phyloP scores from a whole-genome alignment of 495 filamentous ascomycete species.

The Oleoguttula mirabilis region DNA sequence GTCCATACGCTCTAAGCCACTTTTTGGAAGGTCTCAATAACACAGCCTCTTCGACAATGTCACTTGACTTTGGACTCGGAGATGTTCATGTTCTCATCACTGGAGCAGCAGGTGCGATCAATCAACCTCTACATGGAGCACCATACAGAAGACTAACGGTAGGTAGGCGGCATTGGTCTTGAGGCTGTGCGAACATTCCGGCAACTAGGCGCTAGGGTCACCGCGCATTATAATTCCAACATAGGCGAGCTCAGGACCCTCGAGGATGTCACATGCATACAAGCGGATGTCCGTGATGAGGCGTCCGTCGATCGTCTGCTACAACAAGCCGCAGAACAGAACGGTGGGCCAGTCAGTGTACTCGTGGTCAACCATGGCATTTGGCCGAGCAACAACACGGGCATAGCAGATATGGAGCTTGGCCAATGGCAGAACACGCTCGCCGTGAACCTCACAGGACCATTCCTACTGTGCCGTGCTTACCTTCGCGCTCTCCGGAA shows the following conservation, averaged over 20 bases:
- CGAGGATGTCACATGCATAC: background rate
- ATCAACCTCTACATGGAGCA: background rate
- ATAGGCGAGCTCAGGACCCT: conserved; percentile 6
- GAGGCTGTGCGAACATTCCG: conserved; percentile 11
- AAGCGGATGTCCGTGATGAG: conserved; percentile 20
- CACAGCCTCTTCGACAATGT: conserved; percentile 11
- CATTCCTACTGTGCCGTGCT: conserved; percentile 13
- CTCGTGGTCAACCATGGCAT: conserved; percentile 19
- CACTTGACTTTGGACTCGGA: conserved; percentile 15
- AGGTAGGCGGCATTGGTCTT: conserved; percentile 20
- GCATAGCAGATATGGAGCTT: conserved; percentile 16
- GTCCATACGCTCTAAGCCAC: too few species aligned
- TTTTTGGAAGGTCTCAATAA: too few species aligned
- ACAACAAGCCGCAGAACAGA: conserved; percentile 5
- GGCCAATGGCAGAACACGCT: conserved; percentile 18
- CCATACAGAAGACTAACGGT: background rate
- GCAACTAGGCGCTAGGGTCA: conserved; percentile 15
- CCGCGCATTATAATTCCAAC: conserved; percentile 16
- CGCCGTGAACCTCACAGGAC: conserved; percentile 16
- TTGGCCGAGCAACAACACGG: conserved; percentile 11
- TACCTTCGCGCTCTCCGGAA: conserved; percentile 9
- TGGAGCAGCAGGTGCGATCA: conserved; percentile 1
- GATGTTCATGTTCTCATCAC: conserved; percentile 15
- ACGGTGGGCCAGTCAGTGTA: conserved; percentile 12
- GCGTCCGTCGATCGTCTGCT: conserved; percentile 3